phyloP scores from a whole-genome alignment of 2,329 filamentous ascomycete species.

The Tolypocladium tropicale region DNA sequence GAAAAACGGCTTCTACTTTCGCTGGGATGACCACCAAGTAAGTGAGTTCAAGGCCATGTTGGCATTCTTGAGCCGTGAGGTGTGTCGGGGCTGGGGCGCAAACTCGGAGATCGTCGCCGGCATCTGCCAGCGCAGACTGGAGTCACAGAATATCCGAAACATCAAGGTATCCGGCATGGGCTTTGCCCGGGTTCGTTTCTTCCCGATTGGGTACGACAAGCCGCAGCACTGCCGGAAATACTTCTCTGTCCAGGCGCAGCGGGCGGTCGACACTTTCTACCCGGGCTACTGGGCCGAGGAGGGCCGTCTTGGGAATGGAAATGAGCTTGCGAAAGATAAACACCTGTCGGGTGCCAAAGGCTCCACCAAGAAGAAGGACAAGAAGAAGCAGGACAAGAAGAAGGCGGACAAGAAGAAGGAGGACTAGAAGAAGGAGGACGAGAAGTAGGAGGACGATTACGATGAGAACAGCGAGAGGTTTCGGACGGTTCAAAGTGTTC shows the following conservation, averaged over 20 bases:
- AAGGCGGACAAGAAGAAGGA: no score
- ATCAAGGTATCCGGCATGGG: background rate
- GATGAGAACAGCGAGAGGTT: background rate
- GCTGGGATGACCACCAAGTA: background rate
- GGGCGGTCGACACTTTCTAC: background rate
- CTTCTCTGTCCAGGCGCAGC: background rate
- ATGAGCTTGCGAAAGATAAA: background rate
- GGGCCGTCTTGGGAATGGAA: background rate
- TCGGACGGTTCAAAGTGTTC: background rate
- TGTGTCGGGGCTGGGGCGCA: background rate
- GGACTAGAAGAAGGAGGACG: no score
- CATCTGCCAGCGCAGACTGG: background rate
- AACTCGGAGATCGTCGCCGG: background rate
- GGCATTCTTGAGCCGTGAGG: background rate
- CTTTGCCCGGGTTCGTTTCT: background rate
- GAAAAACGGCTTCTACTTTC: background rate
- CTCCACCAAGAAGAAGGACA: no score
- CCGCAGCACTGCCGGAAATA: background rate
- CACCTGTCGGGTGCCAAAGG: no score
- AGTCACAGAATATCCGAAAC: background rate
- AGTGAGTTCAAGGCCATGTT: background rate
- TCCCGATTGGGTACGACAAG: background rate
- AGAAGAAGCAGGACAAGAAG: no score
- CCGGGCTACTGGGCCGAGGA: constrained; percentile 1
- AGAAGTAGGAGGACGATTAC: no score